Conservation (phyloP, 2,329 filamentous ascomycete genomes). For the Byssothecium circinans region DNA sequence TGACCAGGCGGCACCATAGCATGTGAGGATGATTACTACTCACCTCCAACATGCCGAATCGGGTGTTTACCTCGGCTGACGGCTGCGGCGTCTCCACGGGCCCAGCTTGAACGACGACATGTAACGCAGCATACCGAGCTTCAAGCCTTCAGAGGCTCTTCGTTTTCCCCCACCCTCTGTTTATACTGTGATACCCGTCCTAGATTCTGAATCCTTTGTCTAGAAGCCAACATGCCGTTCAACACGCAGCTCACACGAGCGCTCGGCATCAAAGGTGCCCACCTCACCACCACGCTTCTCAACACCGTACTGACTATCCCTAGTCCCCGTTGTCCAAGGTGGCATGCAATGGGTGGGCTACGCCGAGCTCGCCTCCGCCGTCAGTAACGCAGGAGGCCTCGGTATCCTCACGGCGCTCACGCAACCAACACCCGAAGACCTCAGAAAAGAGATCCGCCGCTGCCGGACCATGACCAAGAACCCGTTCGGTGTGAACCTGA, state of each 20-base stretch:
- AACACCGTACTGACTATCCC: constrained; percentile 49
- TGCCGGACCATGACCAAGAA: constrained; percentile 77
- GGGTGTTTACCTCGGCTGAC: constrained; percentile 30
- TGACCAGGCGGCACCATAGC: constrained; percentile 3
- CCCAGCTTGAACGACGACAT: constrained; percentile 12
- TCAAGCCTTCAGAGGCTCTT: neutral
- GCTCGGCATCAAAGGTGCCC: constrained; percentile 57
- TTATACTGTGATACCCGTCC: constrained; percentile 1
- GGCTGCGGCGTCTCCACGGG: constrained; percentile 25
- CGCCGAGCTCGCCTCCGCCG: constrained; percentile 74
- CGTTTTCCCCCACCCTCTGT: constrained; percentile 6
- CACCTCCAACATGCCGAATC: constrained; percentile 17
- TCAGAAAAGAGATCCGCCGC: constrained; percentile 89
- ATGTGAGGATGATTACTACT: neutral
- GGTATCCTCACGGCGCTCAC: constrained; percentile 86
- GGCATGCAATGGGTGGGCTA: constrained; percentile 88
- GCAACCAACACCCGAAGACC: constrained; percentile 86
- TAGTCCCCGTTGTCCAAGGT: constrained; percentile 80
- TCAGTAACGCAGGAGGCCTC: constrained; percentile 69
- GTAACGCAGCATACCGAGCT: constrained; percentile 13
- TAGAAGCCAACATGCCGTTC: constrained; percentile 57
- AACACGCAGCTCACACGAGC: constrained; percentile 64
- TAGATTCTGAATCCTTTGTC: neutral
- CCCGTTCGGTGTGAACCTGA: constrained; percentile 93
- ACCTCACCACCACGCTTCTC: constrained; percentile 2